These are phyloP conservation scores for Linum tenue DNA, from an alignment of 345 rosid genomes.

Conservation along the genomic window DNA sequence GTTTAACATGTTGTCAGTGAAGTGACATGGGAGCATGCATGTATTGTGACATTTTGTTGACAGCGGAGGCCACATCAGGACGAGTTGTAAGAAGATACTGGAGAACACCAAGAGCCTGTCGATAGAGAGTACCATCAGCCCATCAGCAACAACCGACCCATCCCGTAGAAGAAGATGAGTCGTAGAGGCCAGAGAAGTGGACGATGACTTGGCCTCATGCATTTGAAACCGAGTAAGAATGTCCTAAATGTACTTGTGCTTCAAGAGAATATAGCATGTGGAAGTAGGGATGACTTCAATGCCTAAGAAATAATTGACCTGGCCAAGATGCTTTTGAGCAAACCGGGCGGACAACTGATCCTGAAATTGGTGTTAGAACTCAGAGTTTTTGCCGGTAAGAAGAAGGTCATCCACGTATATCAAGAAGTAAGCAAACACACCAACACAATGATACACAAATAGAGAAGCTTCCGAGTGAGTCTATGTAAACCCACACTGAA, in stretches of 20 bases:
- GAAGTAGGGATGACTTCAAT: too few species aligned
- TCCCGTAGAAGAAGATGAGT: neutral
- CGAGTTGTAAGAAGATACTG: too few species aligned
- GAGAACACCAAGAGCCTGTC: too few species aligned
- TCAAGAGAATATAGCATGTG: neutral
- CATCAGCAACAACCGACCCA: neutral
- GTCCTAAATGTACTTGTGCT: neutral
- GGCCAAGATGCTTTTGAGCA: neutral
- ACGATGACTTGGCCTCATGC: neutral
- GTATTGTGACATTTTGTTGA: too few species aligned
- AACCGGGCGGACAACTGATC: neutral
- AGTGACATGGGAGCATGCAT: too few species aligned
- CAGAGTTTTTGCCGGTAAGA: neutral
- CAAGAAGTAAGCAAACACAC: too few species aligned
- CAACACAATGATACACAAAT: too few species aligned
- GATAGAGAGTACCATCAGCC: neutral
- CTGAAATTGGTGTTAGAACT: neutral
- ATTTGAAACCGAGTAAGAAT: neutral
- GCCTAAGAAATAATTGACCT: neutral
- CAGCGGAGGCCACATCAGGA: too few species aligned
- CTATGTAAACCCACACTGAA: too few species aligned
- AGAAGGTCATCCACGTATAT: neutral
- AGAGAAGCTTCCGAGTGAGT: too few species aligned
- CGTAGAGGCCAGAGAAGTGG: neutral
- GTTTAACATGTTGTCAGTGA: too few species aligned